Conservation (phyloP, 306 rosid genomes). For the Cicer pinnatifidum region DNA sequence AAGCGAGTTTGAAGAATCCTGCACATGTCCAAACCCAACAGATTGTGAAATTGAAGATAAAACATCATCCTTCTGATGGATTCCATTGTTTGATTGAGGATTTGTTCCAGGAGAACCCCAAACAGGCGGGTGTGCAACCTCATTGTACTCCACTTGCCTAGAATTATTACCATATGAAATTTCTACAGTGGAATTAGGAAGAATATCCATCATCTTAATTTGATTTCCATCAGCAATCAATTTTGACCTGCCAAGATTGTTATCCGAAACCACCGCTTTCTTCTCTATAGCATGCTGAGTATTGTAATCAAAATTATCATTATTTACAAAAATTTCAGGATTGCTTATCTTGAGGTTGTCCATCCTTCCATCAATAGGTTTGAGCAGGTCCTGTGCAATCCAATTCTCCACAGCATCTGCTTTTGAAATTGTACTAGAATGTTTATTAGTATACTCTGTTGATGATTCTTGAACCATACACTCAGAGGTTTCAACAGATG, state of each 20-base stretch:
- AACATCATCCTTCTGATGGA: constrained; percentile 52
- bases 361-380: constrained; percentile 63
- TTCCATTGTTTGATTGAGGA: constrained; percentile 58
- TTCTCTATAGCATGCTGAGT: constrained; percentile 51
- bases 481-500: constrained; percentile 54
- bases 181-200: constrained; percentile 53
- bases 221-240: constrained; percentile 46
- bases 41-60: constrained; percentile 50
- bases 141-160: constrained; percentile 61
- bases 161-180: constrained; percentile 51
- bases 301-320: constrained; percentile 53
- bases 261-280: constrained; percentile 51
- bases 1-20: constrained; percentile 76
- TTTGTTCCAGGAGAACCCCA: constrained; percentile 65
- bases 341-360: constrained; percentile 53
- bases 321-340: constrained; percentile 51
- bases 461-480: constrained; percentile 56
- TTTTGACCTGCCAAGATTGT: constrained; percentile 48
- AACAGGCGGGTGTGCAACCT: constrained; percentile 57
- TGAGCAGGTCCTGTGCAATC: constrained; percentile 55
- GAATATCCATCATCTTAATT: constrained; percentile 47
- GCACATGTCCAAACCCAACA: constrained; percentile 55
- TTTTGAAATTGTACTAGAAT: constrained; percentile 48
- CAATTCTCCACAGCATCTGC: constrained; percentile 55
- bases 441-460: constrained; percentile 50